A percentile compares a stretch with the other conserved stretches of the same genome.
Conservation (phyloP, 148 eudicot species). For the Bassia scoparia region DNA sequence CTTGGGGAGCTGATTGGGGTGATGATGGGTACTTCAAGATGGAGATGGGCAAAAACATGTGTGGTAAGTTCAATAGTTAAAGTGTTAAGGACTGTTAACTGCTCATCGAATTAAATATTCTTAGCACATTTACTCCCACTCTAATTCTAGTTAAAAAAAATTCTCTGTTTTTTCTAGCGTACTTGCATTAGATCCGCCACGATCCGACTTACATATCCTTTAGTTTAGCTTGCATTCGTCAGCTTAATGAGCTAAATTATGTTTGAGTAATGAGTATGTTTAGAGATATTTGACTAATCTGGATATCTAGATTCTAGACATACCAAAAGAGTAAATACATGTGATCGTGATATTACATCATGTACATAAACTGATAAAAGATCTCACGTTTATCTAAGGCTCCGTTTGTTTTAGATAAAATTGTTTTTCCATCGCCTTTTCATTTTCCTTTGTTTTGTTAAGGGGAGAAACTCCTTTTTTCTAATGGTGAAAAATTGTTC, state of each 20-base stretch:
- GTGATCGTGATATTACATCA: too few species aligned
- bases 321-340: background rate
- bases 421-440: too few species aligned
- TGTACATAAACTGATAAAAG: too few species aligned
- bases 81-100: background rate
- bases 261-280: background rate
- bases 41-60: constrained; percentile 99
- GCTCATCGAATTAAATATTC: background rate
- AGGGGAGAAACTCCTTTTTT: too few species aligned
- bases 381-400: too few species aligned
- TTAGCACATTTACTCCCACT: background rate
- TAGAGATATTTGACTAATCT: background rate
- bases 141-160: background rate
- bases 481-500: too few species aligned
- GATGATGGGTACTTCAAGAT: constrained; percentile 86
- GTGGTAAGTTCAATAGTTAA: constrained; percentile 54
- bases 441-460: too few species aligned
- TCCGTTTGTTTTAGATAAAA: too few species aligned
- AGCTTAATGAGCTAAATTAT: too few species aligned
- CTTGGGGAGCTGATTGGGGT: constrained; percentile 98
- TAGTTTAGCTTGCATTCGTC: too few species aligned
- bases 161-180: background rate
- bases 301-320: background rate
- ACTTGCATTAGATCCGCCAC: background rate
- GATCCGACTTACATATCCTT: background rate